Evolutionary conservation across 2,329 filamentous ascomycete genomes (phyloP).

Genomic region (Bipolaris bicolor): DNA sequence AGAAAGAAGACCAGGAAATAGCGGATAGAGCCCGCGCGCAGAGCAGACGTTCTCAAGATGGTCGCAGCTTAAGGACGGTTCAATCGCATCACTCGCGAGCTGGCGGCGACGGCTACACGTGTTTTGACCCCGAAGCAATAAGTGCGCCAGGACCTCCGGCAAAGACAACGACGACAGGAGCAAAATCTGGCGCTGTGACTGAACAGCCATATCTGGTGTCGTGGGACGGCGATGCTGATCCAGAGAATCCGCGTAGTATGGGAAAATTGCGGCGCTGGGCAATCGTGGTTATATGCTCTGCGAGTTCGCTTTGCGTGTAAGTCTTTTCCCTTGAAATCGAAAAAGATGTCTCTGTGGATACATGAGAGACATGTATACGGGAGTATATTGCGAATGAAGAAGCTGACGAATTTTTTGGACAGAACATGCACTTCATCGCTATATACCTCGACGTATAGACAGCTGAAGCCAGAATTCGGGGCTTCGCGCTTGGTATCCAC

Average conservation of each 20-base stretch:
- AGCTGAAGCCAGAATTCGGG: slow-evolving; percentile 77
- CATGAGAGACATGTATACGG: too few species aligned
- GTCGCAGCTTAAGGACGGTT: slow-evolving; percentile 24
- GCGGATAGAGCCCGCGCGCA: slow-evolving; percentile 7
- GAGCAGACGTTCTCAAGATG: slow-evolving; percentile 26
- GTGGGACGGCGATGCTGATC: slow-evolving; percentile 78
- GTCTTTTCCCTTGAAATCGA: slow-evolving; percentile 45
- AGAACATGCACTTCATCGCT: slow-evolving; percentile 87
- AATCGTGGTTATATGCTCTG: slow-evolving; percentile 75
- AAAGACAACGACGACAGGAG: slow-evolving; percentile 23
- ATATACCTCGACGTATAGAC: slow-evolving; percentile 81
- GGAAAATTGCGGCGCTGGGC: slow-evolving; percentile 73
- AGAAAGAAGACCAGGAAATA: background rate
- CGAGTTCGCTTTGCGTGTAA: slow-evolving; percentile 82
- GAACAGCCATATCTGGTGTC: slow-evolving; percentile 68
- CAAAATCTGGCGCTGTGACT: slow-evolving; percentile 23
- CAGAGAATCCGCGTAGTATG: slow-evolving; percentile 75
- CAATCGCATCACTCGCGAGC: slow-evolving; percentile 46
- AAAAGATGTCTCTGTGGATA: too few species aligned
- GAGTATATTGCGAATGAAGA: too few species aligned
- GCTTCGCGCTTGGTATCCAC: slow-evolving; percentile 75
- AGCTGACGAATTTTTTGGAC: background rate
- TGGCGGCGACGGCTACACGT: slow-evolving; percentile 48
- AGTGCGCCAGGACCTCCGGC: background rate
- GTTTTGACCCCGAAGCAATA: slow-evolving; percentile 38